Evolutionary conservation across 768 basidiomycete species (phyloP).

Genomic region (Imleria badia): DNA sequence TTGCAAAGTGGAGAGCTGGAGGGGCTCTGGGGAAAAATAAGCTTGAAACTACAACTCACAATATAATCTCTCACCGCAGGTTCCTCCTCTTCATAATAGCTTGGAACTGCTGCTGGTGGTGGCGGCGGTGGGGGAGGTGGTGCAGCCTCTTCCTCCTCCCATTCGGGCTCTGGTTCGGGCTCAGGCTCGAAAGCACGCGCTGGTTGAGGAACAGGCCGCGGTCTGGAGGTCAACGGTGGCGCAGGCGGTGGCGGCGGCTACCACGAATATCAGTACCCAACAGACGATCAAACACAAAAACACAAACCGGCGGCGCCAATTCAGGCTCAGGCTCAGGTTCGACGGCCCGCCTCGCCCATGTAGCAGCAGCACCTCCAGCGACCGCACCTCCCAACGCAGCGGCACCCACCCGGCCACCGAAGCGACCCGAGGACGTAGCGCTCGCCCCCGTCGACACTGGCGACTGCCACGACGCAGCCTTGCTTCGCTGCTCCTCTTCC

Average conservation of each 20-base stretch:
- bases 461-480: conserved; percentile 48
- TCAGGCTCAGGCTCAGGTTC: conserved; percentile 32
- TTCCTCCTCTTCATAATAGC: conserved; percentile 11
- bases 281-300: neutral
- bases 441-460: conserved; percentile 34
- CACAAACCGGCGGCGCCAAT: conserved; percentile 30
- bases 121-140: conserved; percentile 13
- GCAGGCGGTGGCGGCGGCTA: conserved; percentile 31
- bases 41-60: neutral
- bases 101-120: conserved; percentile 6
- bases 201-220: conserved; percentile 18
- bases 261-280: conserved; percentile 2
- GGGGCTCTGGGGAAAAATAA: too few relatives aligned
- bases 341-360: conserved; percentile 16
- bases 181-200: conserved; percentile 20
- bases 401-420: conserved; percentile 28
- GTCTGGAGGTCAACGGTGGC: conserved; percentile 21
- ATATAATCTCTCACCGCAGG: conserved; percentile 7
- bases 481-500: conserved; percentile 72
- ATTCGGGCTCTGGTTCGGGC: conserved; percentile 18
- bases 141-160: conserved; percentile 17
- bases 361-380: conserved; percentile 30
- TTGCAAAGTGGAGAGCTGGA: too few relatives aligned
- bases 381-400: conserved; percentile 35
- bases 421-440: conserved; percentile 40